Percentiles rank a stretch among this genome's conserved stretches.
These are phyloP conservation scores for Polymyxa betae DNA, from an alignment of 208 protist species.

Conservation along the genomic window DNA sequence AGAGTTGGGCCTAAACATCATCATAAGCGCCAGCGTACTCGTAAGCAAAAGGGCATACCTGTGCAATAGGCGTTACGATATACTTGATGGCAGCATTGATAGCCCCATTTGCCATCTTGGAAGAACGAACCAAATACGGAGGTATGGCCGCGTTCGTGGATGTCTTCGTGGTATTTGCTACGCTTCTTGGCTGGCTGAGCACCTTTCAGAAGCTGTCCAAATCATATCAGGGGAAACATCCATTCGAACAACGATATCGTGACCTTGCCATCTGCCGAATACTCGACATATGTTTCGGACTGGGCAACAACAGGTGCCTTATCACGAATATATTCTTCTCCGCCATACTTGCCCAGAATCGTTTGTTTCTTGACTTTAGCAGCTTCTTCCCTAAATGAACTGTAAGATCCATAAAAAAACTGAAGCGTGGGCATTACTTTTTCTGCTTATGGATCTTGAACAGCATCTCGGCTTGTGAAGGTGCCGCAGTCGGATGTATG, in stretches of 20 bases:
- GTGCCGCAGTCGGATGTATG: constrained; percentile 75
- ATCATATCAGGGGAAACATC: not conserved
- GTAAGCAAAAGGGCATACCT: not conserved
- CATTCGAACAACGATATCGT: not conserved
- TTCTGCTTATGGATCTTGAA: constrained; percentile 68
- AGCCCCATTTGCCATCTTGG: constrained; percentile 54
- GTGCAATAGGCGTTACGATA: constrained; percentile 62
- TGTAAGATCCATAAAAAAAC: not conserved
- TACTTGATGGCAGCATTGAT: constrained; percentile 54
- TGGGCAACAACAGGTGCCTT: constrained; percentile 72
- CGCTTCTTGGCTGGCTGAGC: constrained; percentile 15
- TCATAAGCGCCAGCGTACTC: not conserved
- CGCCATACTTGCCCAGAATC: constrained; percentile 81
- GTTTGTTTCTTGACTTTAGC: constrained; percentile 35
- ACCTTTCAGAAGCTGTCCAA: constrained; percentile 45
- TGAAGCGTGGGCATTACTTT: not conserved
- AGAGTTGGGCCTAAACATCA: not conserved
- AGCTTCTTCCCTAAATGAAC: constrained; percentile 49
- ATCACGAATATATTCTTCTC: constrained; percentile 74
- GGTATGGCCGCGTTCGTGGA: constrained; percentile 55
- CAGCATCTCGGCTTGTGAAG: constrained; percentile 76
- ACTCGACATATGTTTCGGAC: constrained; percentile 85
- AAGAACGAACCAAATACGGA: constrained; percentile 56
- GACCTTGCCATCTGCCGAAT: constrained; percentile 66
- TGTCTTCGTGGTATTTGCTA: constrained; percentile 58